Evolutionary conservation across 2,329 filamentous ascomycete species (phyloP).

Genomic region (Pseudogymnoascus sp.): DNA sequence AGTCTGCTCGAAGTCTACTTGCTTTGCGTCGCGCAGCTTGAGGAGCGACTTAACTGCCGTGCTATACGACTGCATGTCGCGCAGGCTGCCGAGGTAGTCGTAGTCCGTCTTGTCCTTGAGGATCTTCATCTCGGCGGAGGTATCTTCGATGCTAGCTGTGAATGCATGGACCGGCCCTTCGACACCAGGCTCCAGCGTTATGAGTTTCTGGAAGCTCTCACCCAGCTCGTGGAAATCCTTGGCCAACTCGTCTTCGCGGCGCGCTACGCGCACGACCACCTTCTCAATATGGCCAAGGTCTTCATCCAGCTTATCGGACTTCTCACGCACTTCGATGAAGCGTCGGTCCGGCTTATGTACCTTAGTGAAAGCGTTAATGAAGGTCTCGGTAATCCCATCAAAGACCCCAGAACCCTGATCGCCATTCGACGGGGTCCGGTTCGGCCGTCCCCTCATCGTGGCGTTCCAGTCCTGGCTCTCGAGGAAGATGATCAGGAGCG

Average conservation of each 20-base stretch:
- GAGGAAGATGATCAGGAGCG: conserved; percentile 79
- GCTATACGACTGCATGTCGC: conserved; percentile 94
- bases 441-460: conserved; percentile 74
- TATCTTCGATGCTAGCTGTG: conserved; percentile 76
- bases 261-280: conserved; percentile 82
- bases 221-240: conserved; percentile 82
- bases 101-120: conserved; percentile 90
- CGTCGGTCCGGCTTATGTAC: conserved; percentile 90
- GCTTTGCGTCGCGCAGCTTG: conserved; percentile 92
- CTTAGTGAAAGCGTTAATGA: conserved; percentile 95
- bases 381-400: conserved; percentile 90
- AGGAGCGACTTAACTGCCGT: conserved; percentile 78
- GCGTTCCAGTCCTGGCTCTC: conserved; percentile 95
- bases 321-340: conserved; percentile 89
- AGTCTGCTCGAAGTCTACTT: conserved; percentile 92
- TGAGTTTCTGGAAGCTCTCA: conserved; percentile 89
- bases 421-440: conserved; percentile 49
- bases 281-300: conserved; percentile 91
- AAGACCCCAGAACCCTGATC: conserved; percentile 62
- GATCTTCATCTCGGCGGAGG: conserved; percentile 65
- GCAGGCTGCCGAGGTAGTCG: conserved; percentile 84
- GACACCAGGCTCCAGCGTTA: conserved; percentile 79
- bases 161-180: conserved; percentile 78
- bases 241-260: conserved; percentile 81
- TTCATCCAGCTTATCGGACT: conserved; percentile 87